phyloP scores from a whole-genome alignment of 352 stramenopile species.

The Globisporangium orthogonon region DNA sequence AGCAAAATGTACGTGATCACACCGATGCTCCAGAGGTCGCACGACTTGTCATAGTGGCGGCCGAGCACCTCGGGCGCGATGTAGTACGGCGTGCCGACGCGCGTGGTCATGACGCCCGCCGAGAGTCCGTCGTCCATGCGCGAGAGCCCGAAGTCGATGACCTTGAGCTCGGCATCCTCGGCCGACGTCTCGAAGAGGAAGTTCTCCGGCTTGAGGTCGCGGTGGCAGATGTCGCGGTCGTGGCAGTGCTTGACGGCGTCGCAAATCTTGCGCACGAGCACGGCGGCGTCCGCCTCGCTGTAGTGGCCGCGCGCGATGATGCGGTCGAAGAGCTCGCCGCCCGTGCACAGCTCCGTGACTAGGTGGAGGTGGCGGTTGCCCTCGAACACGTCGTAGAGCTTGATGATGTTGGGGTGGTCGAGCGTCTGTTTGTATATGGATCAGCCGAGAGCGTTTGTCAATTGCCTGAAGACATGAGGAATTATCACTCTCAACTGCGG shows the following conservation, averaged over 20 bases:
- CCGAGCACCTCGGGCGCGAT: slow-evolving; percentile 93
- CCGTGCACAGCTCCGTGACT: slow-evolving; percentile 96
- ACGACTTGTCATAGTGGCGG: slow-evolving; percentile 94
- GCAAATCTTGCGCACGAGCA: slow-evolving; percentile 95
- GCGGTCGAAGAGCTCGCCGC: slow-evolving; percentile 94
- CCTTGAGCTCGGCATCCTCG: slow-evolving; percentile 93
- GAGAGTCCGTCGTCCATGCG: slow-evolving; percentile 85
- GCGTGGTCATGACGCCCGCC: slow-evolving; percentile 90
- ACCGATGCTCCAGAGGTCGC: slow-evolving; percentile 95
- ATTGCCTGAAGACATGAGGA: no score
- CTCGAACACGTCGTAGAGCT: slow-evolving; percentile 96
- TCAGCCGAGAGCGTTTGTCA: no score
- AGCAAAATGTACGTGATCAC: slow-evolving; percentile 95
- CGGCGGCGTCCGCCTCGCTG: slow-evolving; percentile 94
- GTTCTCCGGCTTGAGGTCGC: slow-evolving; percentile 97
- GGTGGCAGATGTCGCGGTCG: slow-evolving; percentile 95
- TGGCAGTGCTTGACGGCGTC: slow-evolving; percentile 97
- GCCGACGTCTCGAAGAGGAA: slow-evolving; percentile 92
- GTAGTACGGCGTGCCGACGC: slow-evolving; percentile 95
- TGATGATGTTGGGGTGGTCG: slow-evolving; percentile 98
- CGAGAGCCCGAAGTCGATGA: slow-evolving; percentile 98
- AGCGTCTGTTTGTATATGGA: slow-evolving; percentile 34
- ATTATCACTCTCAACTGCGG: no score
- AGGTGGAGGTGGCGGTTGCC: slow-evolving; percentile 95
- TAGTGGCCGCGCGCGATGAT: slow-evolving; percentile 92